Conservation (phyloP, 2,329 filamentous ascomycete species). For the Penicillium crustosum region DNA sequence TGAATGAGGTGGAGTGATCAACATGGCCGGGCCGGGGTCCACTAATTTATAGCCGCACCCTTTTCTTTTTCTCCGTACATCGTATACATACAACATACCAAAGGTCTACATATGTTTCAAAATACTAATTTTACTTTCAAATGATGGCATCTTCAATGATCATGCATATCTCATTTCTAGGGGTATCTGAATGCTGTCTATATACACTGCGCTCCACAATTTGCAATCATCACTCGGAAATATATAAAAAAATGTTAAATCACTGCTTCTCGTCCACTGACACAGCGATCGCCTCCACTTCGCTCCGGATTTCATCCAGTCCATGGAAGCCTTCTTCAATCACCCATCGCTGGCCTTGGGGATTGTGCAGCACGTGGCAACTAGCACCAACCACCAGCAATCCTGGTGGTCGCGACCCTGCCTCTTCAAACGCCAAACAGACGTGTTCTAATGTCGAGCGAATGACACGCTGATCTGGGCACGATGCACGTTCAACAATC, state of each 20-base stretch:
- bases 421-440: conserved; percentile 77
- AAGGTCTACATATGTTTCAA: not conserved
- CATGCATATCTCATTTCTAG: conserved; percentile 10
- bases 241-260: conserved; percentile 1
- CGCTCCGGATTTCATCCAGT: conserved; percentile 56
- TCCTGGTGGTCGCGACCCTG: conserved; percentile 85
- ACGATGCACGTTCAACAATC: conserved; percentile 89
- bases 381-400: conserved; percentile 80
- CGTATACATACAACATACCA: not conserved
- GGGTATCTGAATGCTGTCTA: conserved; percentile 27
- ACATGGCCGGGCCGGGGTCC: conserved; percentile 4
- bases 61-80: not conserved
- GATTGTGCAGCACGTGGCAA: conserved; percentile 72
- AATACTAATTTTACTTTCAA: not conserved
- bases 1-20: conserved; percentile 13
- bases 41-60: conserved; percentile 4
- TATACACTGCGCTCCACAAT: conserved; percentile 16
- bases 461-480: conserved; percentile 90
- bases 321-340: conserved; percentile 86
- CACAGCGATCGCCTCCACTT: conserved; percentile 20
- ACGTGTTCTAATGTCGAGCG: conserved; percentile 80
- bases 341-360: conserved; percentile 66
- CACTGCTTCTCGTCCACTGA: conserved; percentile 14
- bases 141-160: not conserved
- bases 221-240: conserved; percentile 11